Evolutionary conservation across 192 early-diverging fungal genomes (phyloP), one percentile per base, ranked within the genome.

Genomic region (Chytriomyces confervae): DNA sequence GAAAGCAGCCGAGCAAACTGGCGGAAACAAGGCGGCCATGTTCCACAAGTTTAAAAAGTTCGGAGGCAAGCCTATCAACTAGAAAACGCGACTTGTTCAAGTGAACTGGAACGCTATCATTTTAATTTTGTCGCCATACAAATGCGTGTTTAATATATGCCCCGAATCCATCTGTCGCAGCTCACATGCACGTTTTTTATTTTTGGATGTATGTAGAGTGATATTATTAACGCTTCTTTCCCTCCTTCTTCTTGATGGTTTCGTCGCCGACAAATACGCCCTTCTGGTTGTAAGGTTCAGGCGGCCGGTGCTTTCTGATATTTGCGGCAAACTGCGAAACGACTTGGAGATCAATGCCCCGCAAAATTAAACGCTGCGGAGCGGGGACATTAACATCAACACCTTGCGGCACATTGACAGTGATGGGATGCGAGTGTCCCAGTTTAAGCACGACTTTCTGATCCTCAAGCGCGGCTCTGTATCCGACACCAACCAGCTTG

Each of bases 211-310:
- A 36, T 36, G 0, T 36, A 0, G 29, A 36, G 29, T 36, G 29
- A 2, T 64, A 23, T 64, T 5, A 61, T 66, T 82, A 89, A 64
- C 84, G 75, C 89, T 97, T 99, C 90, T 97, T 99, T 77, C 94
- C 93, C 67, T 94, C 94, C 92, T 97, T 99, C 91, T 98, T 98
- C 81, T 93, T 93, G 80, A 99, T 99, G 6, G 96, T 98, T 86
- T 99, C 96, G 79, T 96, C 96, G 43, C 94, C 93, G 67, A 99
- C 92, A 88, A 99, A 99, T 53, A 98, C 95, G 74, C 98, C 98
- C 89, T 99, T 99, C 83, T 97, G 96, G 86, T 99, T 99, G 78
- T 98, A 99, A 47, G 97, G 97, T 86, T 99, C 97, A 46, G 97
- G 97, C 76, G 89, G 91, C 84, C 94, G 90, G 91, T 93, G 94